Evolutionary conservation across 805 yeast species (phyloP).

Genomic region (Starmerella asiatica): DNA sequence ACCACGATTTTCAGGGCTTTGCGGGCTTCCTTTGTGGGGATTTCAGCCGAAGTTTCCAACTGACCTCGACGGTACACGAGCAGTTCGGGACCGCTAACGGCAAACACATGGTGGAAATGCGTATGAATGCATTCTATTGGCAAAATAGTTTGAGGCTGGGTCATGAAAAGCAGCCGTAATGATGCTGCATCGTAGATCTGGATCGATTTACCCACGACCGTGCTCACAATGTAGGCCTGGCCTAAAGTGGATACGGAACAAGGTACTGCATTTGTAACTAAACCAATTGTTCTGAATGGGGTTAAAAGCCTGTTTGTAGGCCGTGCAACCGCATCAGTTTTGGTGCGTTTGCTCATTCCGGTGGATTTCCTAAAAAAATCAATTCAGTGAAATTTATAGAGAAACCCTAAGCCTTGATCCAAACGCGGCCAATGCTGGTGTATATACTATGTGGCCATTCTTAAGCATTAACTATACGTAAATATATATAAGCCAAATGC

Average conservation of each 20-base stretch:
- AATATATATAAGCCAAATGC: neutral
- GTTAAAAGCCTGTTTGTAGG: constrained; percentile 9
- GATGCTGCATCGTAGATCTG: constrained; percentile 86
- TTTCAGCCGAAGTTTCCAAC: constrained; percentile 34
- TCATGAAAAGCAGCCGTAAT: constrained; percentile 70
- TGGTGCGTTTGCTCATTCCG: constrained; percentile 1
- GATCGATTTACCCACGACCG: constrained; percentile 78
- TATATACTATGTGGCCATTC: neutral
- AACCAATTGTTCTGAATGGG: constrained; percentile 42
- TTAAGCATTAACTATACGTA: neutral
- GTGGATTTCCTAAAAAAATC: neutral
- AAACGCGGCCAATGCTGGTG: neutral
- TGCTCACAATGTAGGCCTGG: constrained; percentile 70
- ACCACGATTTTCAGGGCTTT: constrained; percentile 38
- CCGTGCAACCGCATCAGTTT: neutral
- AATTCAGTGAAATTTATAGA: no score
- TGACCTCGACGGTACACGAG: constrained; percentile 77
- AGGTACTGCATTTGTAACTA: constrained; percentile 76
- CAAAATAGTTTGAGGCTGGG: constrained; percentile 59
- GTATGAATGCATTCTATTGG: constrained; percentile 61
- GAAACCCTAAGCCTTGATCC: neutral
- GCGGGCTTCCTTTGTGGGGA: constrained; percentile 25
- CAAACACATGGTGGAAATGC: constrained; percentile 73
- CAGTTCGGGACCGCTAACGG: constrained; percentile 54
- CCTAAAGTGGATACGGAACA: constrained; percentile 85